Percentiles rank a stretch among this genome's conserved stretches.
Evolutionary conservation across 2,329 filamentous ascomycete genomes (phyloP).

Genomic region (Lithohypha guttulata): DNA sequence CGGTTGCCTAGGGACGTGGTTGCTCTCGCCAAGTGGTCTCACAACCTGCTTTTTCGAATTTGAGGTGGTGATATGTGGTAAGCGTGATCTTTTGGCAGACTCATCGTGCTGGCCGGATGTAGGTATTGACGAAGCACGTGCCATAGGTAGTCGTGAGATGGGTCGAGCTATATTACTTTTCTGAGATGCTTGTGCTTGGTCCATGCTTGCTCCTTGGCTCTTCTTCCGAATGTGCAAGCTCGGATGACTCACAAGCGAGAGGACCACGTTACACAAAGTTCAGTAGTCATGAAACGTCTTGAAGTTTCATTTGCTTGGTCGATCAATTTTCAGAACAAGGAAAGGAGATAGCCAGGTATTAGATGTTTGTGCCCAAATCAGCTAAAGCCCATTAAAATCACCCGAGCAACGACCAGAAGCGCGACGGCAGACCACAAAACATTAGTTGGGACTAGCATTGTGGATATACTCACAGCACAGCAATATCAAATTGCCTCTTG

Average conservation of each 20-base stretch:
- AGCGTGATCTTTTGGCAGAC: constrained; percentile 2
- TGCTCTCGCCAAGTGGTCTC: constrained; percentile 6
- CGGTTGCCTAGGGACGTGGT: not conserved
- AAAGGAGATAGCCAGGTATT: too few species aligned
- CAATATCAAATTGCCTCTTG: too few species aligned
- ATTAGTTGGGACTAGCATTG: too few species aligned
- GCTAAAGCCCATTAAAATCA: too few species aligned
- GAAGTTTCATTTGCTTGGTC: not conserved
- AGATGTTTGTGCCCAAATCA: constrained; percentile 4
- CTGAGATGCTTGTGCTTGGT: constrained; percentile 1
- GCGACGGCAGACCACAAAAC: too few species aligned
- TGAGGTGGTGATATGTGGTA: constrained; percentile 5
- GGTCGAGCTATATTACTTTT: constrained; percentile 13
- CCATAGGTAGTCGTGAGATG: constrained; percentile 19
- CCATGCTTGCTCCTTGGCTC: constrained; percentile 8
- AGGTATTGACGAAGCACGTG: constrained; percentile 13
- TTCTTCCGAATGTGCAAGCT: constrained; percentile 1
- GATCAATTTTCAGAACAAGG: not conserved
- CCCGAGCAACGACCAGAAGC: too few species aligned
- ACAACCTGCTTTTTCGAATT: not conserved
- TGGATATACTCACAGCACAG: too few species aligned
- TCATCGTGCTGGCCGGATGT: constrained; percentile 15
- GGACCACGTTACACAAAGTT: not conserved
- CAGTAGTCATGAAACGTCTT: not conserved
- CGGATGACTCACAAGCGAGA: not conserved